Conservation (phyloP, 1,284 basidiomycete species). For the Phellopilus nigrolimitatus region DNA sequence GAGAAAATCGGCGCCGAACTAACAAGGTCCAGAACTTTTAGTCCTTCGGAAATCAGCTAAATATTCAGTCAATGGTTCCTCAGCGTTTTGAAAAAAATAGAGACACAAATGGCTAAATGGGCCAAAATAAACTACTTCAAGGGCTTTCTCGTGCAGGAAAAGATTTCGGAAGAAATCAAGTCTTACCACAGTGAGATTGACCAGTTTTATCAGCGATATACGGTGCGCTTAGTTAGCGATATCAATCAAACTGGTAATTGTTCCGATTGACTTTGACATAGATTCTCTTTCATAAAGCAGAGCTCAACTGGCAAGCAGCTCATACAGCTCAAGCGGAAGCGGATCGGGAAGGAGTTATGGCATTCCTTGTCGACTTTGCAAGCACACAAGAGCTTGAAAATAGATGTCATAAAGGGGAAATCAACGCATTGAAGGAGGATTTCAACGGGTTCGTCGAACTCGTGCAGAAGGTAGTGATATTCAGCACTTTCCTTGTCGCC, state of each 20-base stretch:
- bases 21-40: background rate
- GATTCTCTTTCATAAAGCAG: constrained; percentile 30
- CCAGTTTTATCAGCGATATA: constrained; percentile 39
- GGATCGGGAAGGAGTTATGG: constrained; percentile 39
- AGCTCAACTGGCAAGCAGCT: constrained; percentile 30
- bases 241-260: background rate
- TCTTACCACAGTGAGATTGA: constrained; percentile 36
- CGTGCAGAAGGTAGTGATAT: constrained; percentile 33
- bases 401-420: background rate
- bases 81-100: constrained; percentile 36
- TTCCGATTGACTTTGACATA: background rate
- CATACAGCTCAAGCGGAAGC: constrained; percentile 28
- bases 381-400: background rate
- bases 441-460: constrained; percentile 26
- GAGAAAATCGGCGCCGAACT: background rate
- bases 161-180: constrained; percentile 39
- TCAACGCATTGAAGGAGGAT: background rate
- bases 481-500: background rate
- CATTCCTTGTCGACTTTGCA: constrained; percentile 18
- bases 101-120: constrained; percentile 38
- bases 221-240: constrained; percentile 25
- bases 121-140: constrained; percentile 33
- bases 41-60: background rate
- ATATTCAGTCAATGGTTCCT: no score
- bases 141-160: constrained; percentile 39